These are phyloP conservation scores for Panicum virgatum DNA, from an alignment of 202 grass and related monocot genomes.

Conservation along the genomic window DNA sequence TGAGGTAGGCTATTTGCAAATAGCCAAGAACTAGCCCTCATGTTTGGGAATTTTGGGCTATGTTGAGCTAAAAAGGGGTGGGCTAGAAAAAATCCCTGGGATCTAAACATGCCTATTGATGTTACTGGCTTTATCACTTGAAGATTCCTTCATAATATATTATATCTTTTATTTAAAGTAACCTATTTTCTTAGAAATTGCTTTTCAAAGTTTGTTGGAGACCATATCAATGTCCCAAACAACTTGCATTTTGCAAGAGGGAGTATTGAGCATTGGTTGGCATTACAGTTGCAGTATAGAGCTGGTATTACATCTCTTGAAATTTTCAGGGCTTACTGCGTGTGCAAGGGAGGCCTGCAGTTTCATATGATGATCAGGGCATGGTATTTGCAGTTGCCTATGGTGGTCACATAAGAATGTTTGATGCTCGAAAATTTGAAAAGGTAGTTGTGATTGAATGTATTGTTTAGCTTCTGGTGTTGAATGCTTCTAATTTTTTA, in stretches of 20 bases:
- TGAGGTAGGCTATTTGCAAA: too few species aligned
- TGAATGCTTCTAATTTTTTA: constrained; percentile 19
- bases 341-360: constrained; percentile 91
- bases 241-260: neutral
- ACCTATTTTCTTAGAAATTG: neutral
- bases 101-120: too few species aligned
- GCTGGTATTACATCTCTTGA: constrained; percentile 4
- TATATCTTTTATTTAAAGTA: neutral
- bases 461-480: constrained; percentile 4
- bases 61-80: too few species aligned
- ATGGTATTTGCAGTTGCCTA: constrained; percentile 89
- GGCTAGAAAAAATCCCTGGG: too few species aligned
- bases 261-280: neutral
- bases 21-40: too few species aligned
- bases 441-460: constrained; percentile 54
- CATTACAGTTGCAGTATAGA: neutral
- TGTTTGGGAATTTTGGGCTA: too few species aligned
- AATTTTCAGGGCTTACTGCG: constrained; percentile 74
- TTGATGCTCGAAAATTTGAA: constrained; percentile 88
- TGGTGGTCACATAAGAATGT: constrained; percentile 73
- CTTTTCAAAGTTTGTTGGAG: neutral
- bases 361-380: constrained; percentile 97
- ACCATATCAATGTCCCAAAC: neutral
- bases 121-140: neutral
- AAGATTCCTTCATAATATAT: neutral